These are phyloP conservation scores for Paspalum notatum DNA, from an alignment of 176 grass and related monocot species.

Conservation along the genomic window DNA sequence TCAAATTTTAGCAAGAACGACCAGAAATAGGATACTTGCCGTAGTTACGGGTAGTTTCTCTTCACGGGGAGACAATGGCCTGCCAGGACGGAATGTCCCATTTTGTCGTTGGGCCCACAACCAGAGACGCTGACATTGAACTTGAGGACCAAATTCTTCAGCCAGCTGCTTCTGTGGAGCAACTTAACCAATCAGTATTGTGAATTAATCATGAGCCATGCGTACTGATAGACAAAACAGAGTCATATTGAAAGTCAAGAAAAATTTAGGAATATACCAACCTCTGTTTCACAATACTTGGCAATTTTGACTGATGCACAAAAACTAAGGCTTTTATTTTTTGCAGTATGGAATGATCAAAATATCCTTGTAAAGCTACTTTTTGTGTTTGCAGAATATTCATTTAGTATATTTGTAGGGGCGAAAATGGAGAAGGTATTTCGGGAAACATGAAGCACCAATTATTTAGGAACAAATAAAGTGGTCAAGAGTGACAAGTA, in stretches of 20 bases:
- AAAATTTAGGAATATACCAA: background rate
- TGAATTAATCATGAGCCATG: background rate
- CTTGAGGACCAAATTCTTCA: background rate
- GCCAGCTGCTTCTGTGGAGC: background rate
- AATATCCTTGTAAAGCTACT: no score
- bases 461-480: no score
- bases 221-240: background rate
- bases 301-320: no score
- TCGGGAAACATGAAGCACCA: no score
- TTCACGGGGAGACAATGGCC: background rate
- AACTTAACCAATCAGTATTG: background rate
- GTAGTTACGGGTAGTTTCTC: background rate
- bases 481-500: no score
- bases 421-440: no score
- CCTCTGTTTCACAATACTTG: no score
- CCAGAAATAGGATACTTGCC: background rate
- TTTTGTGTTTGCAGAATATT: no score
- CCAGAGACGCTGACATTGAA: constrained; percentile 29
- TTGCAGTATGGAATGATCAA: no score
- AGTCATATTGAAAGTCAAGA: background rate
- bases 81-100: background rate
- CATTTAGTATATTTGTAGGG: no score
- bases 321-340: no score
- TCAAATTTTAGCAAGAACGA: background rate
- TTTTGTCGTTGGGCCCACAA: background rate